Evolutionary conservation across 306 rosid species (phyloP).

Genomic region (Acmispon strigosus): DNA sequence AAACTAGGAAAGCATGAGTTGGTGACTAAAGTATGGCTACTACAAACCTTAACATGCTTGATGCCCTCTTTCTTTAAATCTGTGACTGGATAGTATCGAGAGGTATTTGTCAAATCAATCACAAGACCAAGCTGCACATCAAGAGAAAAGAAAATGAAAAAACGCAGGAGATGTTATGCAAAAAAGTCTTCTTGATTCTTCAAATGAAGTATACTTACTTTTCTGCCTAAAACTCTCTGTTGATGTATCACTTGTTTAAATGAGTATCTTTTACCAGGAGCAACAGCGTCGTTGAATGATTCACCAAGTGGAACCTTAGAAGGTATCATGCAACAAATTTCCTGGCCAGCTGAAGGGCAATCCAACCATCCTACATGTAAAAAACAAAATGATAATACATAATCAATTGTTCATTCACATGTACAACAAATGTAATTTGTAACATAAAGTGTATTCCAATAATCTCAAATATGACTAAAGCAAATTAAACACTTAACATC

Average conservation of each 20-base stretch:
- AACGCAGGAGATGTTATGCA: neutral
- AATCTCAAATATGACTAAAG: slow-evolving; percentile 13
- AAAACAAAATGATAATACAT: slow-evolving; percentile 4
- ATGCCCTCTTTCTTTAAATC: slow-evolving; percentile 95
- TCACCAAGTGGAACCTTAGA: slow-evolving; percentile 98
- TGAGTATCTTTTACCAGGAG: slow-evolving; percentile 98
- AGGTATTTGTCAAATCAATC: slow-evolving; percentile 92
- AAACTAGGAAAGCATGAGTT: neutral
- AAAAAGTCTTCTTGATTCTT: neutral
- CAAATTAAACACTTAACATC: neutral
- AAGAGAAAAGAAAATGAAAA: slow-evolving; percentile 22
- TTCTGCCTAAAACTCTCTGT: slow-evolving; percentile 86
- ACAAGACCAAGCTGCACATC: slow-evolving; percentile 92
- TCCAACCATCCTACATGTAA: slow-evolving; percentile 87
- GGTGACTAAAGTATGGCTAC: slow-evolving; percentile 4
- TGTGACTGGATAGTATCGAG: slow-evolving; percentile 73
- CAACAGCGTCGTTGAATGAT: slow-evolving; percentile 61
- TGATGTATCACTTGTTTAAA: slow-evolving; percentile 97
- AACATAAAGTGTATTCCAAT: neutral
- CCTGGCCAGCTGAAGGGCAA: slow-evolving; percentile 82
- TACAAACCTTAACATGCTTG: slow-evolving; percentile 84
- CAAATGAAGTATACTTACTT: slow-evolving; percentile 44
- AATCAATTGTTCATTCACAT: neutral
- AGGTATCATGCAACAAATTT: slow-evolving; percentile 78
- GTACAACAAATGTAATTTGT: slow-evolving; percentile 1